Conservation (phyloP, 1,284 basidiomycete genomes). For the Ceratorhiza oryzae-sativae region DNA sequence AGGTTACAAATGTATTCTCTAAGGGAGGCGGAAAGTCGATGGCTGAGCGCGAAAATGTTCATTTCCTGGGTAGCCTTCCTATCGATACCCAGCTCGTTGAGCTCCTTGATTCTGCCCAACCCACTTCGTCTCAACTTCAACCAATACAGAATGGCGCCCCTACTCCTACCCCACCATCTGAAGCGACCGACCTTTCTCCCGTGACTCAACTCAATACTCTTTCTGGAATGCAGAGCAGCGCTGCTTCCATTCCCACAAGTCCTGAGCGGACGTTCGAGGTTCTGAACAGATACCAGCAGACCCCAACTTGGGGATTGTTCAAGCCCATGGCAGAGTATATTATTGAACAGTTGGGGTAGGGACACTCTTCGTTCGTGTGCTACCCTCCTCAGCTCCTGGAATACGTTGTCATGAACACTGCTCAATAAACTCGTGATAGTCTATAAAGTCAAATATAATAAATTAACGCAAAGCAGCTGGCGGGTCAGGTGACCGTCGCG, state of each 20-base stretch:
- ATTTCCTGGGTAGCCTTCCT: slow-evolving; percentile 89
- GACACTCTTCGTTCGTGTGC: not conserved
- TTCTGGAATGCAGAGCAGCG: slow-evolving; percentile 42
- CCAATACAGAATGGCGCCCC: not conserved
- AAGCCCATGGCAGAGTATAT: slow-evolving; percentile 56
- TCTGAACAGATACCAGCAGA: slow-evolving; percentile 63
- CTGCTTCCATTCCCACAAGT: slow-evolving; percentile 44
- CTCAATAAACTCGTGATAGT: not conserved
- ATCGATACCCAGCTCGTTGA: slow-evolving; percentile 93
- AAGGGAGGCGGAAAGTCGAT: slow-evolving; percentile 91
- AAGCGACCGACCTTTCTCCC: slow-evolving; percentile 28
- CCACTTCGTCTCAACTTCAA: not conserved
- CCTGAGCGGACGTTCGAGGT: slow-evolving; percentile 54
- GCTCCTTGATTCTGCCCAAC: slow-evolving; percentile 77
- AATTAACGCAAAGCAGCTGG: not conserved
- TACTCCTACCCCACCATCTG: not conserved
- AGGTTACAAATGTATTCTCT: slow-evolving; percentile 95
- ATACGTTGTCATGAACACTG: not conserved
- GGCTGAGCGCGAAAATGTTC: slow-evolving; percentile 75
- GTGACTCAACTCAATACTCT: slow-evolving; percentile 46
- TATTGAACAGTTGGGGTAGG: slow-evolving; percentile 18
- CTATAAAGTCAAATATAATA: not conserved
- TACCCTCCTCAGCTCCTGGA: not conserved
- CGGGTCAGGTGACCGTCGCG: slow-evolving; percentile 28
- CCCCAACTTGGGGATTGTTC: slow-evolving; percentile 69